phyloP scores from a whole-genome alignment of 2,329 filamentous ascomycete species.

The Pseudogymnoascus sp. region DNA sequence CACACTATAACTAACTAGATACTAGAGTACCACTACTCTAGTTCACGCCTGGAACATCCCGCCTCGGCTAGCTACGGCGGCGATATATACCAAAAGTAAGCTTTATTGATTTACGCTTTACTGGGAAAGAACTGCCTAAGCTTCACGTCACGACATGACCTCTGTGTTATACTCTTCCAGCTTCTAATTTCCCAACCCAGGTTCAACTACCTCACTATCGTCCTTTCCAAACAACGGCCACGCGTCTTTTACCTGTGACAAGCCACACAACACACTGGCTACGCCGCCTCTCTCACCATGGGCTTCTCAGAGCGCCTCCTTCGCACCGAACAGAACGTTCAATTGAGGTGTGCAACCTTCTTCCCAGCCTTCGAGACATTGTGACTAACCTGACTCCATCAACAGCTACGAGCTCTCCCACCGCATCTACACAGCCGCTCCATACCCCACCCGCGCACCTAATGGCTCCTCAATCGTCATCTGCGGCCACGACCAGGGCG shows the following conservation, averaged over 20 bases:
- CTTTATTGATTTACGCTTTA: not conserved
- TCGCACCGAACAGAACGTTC: not conserved
- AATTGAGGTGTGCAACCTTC: slow-evolving; percentile 1
- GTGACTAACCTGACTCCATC: not conserved
- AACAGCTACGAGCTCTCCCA: slow-evolving; percentile 49
- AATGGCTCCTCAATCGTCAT: slow-evolving; percentile 56
- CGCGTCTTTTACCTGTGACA: not conserved
- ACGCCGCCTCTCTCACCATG: not conserved
- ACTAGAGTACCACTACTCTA: no score
- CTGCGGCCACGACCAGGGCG: slow-evolving; percentile 55
- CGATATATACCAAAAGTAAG: not conserved
- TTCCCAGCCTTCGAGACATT: not conserved
- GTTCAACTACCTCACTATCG: not conserved
- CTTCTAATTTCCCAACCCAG: not conserved
- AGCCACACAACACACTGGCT: not conserved
- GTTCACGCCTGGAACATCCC: not conserved
- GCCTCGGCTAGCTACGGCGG: not conserved
- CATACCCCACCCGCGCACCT: slow-evolving; percentile 52
- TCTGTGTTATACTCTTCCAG: not conserved
- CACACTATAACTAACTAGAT: no score
- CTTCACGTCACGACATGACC: not conserved
- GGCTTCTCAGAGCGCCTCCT: not conserved
- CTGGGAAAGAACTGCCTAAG: not conserved
- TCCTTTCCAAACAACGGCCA: not conserved
- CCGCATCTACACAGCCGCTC: slow-evolving; percentile 50